phyloP scores from a whole-genome alignment of 306 rosid species.

The Castanopsis chinensis region DNA sequence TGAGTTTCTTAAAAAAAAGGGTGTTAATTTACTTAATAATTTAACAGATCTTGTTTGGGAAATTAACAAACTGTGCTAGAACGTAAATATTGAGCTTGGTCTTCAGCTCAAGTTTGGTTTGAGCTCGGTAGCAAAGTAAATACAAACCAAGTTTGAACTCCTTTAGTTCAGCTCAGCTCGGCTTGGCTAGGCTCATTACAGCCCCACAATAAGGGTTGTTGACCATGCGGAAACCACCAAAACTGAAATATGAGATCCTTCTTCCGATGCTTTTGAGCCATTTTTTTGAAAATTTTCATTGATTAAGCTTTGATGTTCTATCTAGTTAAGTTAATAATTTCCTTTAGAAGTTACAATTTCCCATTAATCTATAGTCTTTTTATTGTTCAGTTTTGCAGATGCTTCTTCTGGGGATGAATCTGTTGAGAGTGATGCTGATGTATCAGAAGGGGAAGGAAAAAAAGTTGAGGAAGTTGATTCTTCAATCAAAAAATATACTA shows the following conservation, averaged over 20 bases:
- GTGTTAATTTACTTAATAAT: too few species aligned
- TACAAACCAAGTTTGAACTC: too few species aligned
- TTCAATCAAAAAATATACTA: slow-evolving; percentile 20
- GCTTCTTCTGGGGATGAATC: slow-evolving; percentile 45
- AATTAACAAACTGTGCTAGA: too few species aligned
- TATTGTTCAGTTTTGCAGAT: slow-evolving; percentile 42
- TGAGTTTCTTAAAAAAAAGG: too few species aligned
- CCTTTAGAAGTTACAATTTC: background rate
- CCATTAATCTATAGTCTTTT: slow-evolving; percentile 4
- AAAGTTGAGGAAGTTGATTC: slow-evolving; percentile 21
- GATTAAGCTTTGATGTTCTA: slow-evolving; percentile 6
- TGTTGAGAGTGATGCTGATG: slow-evolving; percentile 20
- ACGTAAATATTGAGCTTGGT: too few species aligned
- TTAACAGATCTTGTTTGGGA: too few species aligned
- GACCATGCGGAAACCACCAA: background rate
- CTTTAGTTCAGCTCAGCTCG: too few species aligned
- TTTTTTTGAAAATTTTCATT: background rate
- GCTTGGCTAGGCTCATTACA: too few species aligned
- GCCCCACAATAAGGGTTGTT: background rate
- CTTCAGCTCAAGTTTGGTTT: too few species aligned
- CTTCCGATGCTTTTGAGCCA: background rate
- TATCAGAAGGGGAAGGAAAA: slow-evolving; percentile 34
- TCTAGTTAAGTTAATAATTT: background rate
- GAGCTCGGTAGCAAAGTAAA: too few species aligned
- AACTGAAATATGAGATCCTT: background rate